A percentile compares a stretch with the other conserved stretches of the same genome.
These are phyloP conservation scores for Xylaria sp. DNA, from an alignment of 2,329 filamentous ascomycete species.

Conservation along the genomic window DNA sequence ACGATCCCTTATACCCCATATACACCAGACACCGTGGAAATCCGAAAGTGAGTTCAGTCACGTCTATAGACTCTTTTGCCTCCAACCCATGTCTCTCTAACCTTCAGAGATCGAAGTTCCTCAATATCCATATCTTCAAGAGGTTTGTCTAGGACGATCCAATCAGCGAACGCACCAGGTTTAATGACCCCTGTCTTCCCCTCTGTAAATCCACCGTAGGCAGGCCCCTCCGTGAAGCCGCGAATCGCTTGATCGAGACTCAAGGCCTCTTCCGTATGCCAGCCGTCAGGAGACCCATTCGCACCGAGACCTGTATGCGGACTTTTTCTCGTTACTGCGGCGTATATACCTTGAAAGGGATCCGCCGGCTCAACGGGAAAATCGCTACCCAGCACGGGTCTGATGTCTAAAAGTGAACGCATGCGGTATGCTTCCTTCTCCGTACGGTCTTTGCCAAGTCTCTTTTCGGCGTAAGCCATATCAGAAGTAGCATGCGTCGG, in stretches of 20 bases:
- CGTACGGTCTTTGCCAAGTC: constrained; percentile 67
- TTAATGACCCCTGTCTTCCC: constrained; percentile 67
- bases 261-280: constrained; percentile 69
- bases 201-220: constrained; percentile 68
- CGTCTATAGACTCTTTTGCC: constrained; percentile 61
- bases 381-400: constrained; percentile 72
- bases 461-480: constrained; percentile 71
- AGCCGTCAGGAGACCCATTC: constrained; percentile 60
- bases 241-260: constrained; percentile 67
- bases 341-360: constrained; percentile 75
- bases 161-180: constrained; percentile 72
- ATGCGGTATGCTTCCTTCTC: constrained; percentile 71
- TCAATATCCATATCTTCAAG: constrained; percentile 63
- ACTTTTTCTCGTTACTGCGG: constrained; percentile 69
- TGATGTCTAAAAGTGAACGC: constrained; percentile 65
- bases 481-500: constrained; percentile 78
- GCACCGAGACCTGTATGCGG: constrained; percentile 65
- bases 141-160: constrained; percentile 73
- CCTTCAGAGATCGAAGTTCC: constrained; percentile 62
- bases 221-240: constrained; percentile 70
- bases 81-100: constrained; percentile 75
- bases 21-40: background rate
- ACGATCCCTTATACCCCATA: background rate
- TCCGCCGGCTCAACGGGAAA: constrained; percentile 77
- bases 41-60: constrained; percentile 12